These are phyloP conservation scores for Claviceps sp. DNA, from an alignment of 2,329 filamentous ascomycete genomes.

Conservation along the genomic window DNA sequence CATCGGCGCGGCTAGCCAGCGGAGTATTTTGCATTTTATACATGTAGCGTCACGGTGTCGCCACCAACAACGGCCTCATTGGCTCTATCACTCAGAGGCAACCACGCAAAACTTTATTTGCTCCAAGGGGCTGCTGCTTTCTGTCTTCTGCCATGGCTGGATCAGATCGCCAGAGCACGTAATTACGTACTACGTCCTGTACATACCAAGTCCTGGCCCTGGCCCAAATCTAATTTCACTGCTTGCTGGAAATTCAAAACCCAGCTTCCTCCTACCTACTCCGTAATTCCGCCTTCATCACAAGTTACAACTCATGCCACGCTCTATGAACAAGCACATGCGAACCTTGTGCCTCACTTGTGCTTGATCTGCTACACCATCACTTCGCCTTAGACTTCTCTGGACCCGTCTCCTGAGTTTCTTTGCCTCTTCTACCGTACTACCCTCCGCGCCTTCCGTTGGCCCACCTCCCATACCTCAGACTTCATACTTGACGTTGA, in stretches of 20 bases:
- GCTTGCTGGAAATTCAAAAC: background rate
- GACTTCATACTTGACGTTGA: background rate
- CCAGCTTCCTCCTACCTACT: background rate
- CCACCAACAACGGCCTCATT: constrained; percentile 1
- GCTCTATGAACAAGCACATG: background rate
- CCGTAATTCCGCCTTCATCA: background rate
- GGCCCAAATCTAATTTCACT: background rate
- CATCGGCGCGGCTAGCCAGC: background rate
- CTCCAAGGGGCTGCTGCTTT: background rate
- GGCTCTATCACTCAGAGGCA: background rate
- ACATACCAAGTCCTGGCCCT: background rate
- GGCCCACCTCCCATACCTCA: background rate
- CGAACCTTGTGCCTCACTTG: background rate
- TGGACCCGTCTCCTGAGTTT: background rate
- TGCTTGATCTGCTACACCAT: background rate
- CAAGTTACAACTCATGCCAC: background rate
- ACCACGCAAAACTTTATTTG: background rate
- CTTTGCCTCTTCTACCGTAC: constrained; percentile 1
- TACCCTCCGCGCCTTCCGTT: background rate
- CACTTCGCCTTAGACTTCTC: background rate
- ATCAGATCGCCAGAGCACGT: background rate
- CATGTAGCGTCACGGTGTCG: background rate
- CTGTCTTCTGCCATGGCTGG: background rate
- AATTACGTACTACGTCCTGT: background rate
- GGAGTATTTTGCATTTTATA: too few relatives aligned